phyloP scores from a whole-genome alignment of 2,329 filamentous ascomycete species.

The Metarhizium rileyi region DNA sequence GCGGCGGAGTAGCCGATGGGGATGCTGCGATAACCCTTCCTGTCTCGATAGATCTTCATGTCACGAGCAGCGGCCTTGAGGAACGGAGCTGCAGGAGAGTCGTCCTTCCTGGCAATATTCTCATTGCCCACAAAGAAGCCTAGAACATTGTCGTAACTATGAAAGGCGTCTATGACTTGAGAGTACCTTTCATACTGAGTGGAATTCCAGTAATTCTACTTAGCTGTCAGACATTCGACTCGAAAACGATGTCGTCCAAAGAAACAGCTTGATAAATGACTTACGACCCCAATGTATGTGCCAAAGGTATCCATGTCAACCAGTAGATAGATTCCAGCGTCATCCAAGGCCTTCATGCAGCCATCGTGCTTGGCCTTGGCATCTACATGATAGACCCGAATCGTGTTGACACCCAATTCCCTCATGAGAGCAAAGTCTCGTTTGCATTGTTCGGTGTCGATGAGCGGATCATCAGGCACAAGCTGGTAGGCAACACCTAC shows the following conservation, averaged over 20 bases:
- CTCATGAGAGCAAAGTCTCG: slow-evolving; percentile 71
- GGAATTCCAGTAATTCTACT: slow-evolving; percentile 58
- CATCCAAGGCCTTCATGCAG: slow-evolving; percentile 73
- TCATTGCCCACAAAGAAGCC: slow-evolving; percentile 88
- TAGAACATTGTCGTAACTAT: slow-evolving; percentile 67
- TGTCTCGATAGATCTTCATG: slow-evolving; percentile 70
- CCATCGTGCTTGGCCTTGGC: slow-evolving; percentile 58
- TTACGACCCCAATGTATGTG: slow-evolving; percentile 56
- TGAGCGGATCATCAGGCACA: slow-evolving; percentile 58
- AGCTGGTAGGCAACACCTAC: slow-evolving; percentile 66
- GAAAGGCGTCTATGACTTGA: slow-evolving; percentile 67
- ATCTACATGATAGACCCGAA: slow-evolving; percentile 85
- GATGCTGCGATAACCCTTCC: slow-evolving; percentile 68
- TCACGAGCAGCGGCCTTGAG: slow-evolving; percentile 75
- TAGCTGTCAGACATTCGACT: slow-evolving; percentile 1
- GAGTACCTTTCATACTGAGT: slow-evolving; percentile 60
- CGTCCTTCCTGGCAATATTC: slow-evolving; percentile 55
- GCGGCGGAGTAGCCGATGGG: slow-evolving; percentile 83
- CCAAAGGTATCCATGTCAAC: slow-evolving; percentile 72
- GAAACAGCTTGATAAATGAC: slow-evolving; percentile 12
- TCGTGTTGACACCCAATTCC: slow-evolving; percentile 69
- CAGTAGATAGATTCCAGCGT: slow-evolving; percentile 75
- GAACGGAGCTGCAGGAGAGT: slow-evolving; percentile 62
- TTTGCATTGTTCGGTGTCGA: slow-evolving; percentile 65
- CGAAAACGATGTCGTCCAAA: not conserved